phyloP scores from a whole-genome alignment of 2,329 filamentous ascomycete genomes.

The Alternaria consortialis region DNA sequence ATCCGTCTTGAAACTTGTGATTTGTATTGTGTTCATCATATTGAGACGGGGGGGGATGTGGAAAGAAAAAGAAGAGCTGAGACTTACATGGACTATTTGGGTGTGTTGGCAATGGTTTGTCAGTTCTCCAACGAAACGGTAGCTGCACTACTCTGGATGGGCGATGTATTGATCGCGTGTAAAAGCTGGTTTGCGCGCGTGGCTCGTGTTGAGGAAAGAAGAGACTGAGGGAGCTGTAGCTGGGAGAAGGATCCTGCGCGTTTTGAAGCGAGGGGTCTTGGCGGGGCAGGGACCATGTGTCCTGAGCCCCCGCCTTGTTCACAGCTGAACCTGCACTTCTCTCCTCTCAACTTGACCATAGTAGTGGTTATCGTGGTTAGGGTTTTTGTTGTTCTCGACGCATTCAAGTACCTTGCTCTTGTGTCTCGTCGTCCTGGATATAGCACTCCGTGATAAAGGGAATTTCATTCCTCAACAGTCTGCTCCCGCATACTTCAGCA shows the following conservation, averaged over 20 bases:
- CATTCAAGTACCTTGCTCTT: too few species aligned
- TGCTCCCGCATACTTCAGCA: too few species aligned
- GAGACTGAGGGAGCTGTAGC: neutral
- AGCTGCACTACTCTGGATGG: neutral
- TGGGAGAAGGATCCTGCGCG: neutral
- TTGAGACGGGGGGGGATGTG: neutral
- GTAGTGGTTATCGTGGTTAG: too few species aligned
- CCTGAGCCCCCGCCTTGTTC: neutral
- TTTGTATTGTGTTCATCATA: slow-evolving; percentile 40
- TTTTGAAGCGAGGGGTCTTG: slow-evolving; percentile 14
- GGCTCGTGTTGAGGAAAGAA: neutral
- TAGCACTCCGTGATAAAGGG: neutral
- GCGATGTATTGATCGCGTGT: neutral
- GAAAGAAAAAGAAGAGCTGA: neutral
- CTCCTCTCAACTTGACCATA: too few species aligned
- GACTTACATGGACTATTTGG: neutral
- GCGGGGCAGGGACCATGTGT: slow-evolving; percentile 8
- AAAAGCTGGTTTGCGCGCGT: too few species aligned
- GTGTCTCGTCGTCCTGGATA: too few species aligned
- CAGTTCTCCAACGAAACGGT: neutral
- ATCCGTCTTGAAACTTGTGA: slow-evolving; percentile 50
- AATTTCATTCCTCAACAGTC: neutral
- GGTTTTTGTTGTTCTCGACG: too few species aligned
- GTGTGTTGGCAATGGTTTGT: neutral
- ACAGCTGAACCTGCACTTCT: too few species aligned